Evolutionary conservation across 192 early-diverging fungal species (phyloP).

Genomic region (Thoreauomyces humboldtii): DNA sequence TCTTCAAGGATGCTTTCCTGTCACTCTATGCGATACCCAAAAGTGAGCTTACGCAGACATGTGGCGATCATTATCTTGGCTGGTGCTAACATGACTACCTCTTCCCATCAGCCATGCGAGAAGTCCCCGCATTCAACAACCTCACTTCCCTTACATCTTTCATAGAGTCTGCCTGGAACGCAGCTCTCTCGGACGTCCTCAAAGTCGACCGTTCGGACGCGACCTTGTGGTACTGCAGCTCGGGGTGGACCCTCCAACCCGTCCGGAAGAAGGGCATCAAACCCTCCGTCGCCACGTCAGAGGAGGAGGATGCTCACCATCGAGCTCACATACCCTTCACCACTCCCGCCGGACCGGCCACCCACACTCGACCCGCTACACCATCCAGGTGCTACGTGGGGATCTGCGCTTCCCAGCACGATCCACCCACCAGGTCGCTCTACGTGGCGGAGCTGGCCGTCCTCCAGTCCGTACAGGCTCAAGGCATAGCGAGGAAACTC

Average conservation of each 20-base stretch:
- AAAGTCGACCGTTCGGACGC: neutral
- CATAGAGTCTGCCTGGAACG: constrained; percentile 11
- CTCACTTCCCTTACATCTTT: constrained; percentile 1
- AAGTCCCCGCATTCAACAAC: constrained; percentile 18
- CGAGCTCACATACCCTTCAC: neutral
- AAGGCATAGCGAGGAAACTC: constrained; percentile 15
- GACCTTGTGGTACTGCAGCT: constrained; percentile 5
- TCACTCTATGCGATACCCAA: constrained; percentile 23
- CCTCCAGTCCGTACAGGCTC: constrained; percentile 15
- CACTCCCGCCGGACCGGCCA: neutral
- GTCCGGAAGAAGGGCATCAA: neutral
- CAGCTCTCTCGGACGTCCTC: constrained; percentile 9
- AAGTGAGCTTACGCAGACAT: constrained; percentile 1
- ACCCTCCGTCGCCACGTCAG: neutral
- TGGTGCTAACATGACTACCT: neutral
- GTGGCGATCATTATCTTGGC: no score
- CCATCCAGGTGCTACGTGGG: constrained; percentile 11
- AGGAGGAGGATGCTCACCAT: neutral
- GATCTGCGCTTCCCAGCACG: constrained; percentile 13
- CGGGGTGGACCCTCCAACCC: constrained; percentile 9
- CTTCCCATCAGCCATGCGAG: constrained; percentile 11
- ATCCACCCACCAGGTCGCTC: constrained; percentile 9
- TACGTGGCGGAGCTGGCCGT: constrained; percentile 20
- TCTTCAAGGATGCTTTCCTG: constrained; percentile 28
- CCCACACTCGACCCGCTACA: neutral